A percentile compares a stretch with the other conserved stretches of the same genome.
phyloP scores from a whole-genome alignment of 2,329 filamentous ascomycete species.

The Diaporthe citriasiana region DNA sequence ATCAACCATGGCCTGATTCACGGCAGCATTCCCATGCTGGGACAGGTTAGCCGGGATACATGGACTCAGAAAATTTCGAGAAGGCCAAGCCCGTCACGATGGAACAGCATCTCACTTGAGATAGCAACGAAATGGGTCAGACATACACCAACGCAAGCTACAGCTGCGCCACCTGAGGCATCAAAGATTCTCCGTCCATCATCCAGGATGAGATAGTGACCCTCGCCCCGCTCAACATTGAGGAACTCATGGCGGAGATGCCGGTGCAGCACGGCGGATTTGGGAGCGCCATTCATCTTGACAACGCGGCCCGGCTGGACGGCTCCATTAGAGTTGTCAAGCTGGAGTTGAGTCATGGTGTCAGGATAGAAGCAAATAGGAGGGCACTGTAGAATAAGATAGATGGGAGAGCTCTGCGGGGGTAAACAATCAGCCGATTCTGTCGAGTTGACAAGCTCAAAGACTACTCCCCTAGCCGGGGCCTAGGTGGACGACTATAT shows the following conservation, averaged over 20 bases:
- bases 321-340: slow-evolving; percentile 3
- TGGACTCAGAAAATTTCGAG: background rate
- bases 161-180: slow-evolving; percentile 61
- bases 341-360: slow-evolving; percentile 21
- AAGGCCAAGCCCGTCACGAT: background rate
- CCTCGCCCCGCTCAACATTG: slow-evolving; percentile 51
- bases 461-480: background rate
- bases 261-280: slow-evolving; percentile 57
- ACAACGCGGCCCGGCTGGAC: background rate
- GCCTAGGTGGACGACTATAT: background rate
- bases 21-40: slow-evolving; percentile 56
- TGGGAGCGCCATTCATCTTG: slow-evolving; percentile 2
- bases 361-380: background rate
- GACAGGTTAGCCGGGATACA: slow-evolving; percentile 4
- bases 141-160: slow-evolving; percentile 59
- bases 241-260: slow-evolving; percentile 53
- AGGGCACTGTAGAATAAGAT: background rate
- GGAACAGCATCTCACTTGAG: slow-evolving; percentile 53
- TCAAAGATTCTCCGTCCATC: slow-evolving; percentile 60
- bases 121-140: background rate
- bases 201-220: slow-evolving; percentile 56
- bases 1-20: slow-evolving; percentile 56
- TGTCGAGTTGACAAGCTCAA: background rate
- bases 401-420: background rate
- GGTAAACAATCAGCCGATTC: background rate